phyloP scores from a whole-genome alignment of 2,329 filamentous ascomycete genomes.

The Monosporascus sp. region DNA sequence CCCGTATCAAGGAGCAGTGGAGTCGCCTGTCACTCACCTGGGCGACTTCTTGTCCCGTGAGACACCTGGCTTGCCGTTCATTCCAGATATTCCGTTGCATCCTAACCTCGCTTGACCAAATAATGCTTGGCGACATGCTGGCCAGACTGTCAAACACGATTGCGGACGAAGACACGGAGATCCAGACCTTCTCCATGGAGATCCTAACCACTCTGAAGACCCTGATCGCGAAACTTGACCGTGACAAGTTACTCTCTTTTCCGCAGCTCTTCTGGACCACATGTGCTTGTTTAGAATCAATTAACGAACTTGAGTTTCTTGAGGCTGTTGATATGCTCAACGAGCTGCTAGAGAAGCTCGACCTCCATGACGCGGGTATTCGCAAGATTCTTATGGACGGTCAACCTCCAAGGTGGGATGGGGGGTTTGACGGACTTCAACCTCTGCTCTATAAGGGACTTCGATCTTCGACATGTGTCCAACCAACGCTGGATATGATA shows the following conservation, averaged over 20 bases:
- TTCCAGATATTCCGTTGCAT: conserved; percentile 97
- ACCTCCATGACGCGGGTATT: conserved; percentile 66
- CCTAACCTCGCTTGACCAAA: conserved; percentile 80
- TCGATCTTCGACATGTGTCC: conserved; percentile 76
- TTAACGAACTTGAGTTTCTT: conserved; percentile 91
- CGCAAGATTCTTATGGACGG: conserved; percentile 69
- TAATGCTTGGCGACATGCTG: conserved; percentile 96
- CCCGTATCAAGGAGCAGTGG: conserved; percentile 86
- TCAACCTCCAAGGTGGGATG: conserved; percentile 83
- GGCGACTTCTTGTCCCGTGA: conserved; percentile 94
- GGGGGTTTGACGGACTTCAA: conserved; percentile 79
- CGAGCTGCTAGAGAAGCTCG: conserved; percentile 75
- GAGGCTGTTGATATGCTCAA: conserved; percentile 90
- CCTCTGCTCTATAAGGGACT: conserved; percentile 85
- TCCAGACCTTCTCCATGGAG: conserved; percentile 96
- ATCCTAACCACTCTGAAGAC: conserved; percentile 91
- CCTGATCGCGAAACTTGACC: conserved; percentile 78
- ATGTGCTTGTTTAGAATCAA: conserved; percentile 91
- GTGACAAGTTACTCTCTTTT: conserved; percentile 76
- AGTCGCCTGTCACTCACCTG: conserved; percentile 83
- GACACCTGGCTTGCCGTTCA: conserved; percentile 90
- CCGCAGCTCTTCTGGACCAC: conserved; percentile 98
- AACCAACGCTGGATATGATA: conserved; percentile 70
- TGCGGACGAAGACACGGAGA: conserved; percentile 88
- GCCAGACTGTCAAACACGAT: conserved; percentile 93